Evolutionary conservation across 208 protist genomes (phyloP), one percentile per base, ranked within the genome.

Genomic region (Leishmania arabica): DNA sequence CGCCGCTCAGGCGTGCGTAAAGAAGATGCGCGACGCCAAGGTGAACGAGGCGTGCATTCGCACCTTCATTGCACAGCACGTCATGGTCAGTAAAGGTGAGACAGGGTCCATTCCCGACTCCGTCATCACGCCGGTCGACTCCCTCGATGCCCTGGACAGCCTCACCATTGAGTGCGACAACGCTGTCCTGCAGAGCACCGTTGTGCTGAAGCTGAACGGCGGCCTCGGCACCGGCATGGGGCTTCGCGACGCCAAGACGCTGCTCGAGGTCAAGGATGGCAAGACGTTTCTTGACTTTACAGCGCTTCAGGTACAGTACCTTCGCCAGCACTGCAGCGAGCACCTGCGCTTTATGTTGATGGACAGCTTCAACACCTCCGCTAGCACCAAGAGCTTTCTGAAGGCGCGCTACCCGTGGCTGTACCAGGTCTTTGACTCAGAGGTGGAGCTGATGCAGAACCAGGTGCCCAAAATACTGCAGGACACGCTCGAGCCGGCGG

Each of bases 231-330:
- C 97, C 4, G 86, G 93, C 73, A 98, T 99, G 96, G 95, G 95
- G 11, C 85, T 97, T 49, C 76, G 90, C 75, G 89, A 91, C n/a
- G 88, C 95, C 75, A 98, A 98, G 83, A 91, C 88, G 69, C 89
- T 99, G 34, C 97, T 99, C 79, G 86, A 92, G 60, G 97, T 99
- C 40, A 83, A 81, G 68, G 90, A 94, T 65, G 93, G 92, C 9
- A 88, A 98, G 77, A 99, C 95, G 17, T 99, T 99, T 84, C 93
- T 99, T 3, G 99, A 99, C 83, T 89, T 99, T 47, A 99, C 95
- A 54, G 91, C 98, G 15, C 78, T 95, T 79, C 99, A 99, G 87
- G 81, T 98, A 53, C 83, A 96, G 86, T 89, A 95, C 84, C 83
- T 99, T 54, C 98, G 99, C 84, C 89, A 96, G 62, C 82, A 84